Evolutionary conservation across 176 grass and related monocot species (phyloP).

Genomic region (Pontederia crassipes): DNA sequence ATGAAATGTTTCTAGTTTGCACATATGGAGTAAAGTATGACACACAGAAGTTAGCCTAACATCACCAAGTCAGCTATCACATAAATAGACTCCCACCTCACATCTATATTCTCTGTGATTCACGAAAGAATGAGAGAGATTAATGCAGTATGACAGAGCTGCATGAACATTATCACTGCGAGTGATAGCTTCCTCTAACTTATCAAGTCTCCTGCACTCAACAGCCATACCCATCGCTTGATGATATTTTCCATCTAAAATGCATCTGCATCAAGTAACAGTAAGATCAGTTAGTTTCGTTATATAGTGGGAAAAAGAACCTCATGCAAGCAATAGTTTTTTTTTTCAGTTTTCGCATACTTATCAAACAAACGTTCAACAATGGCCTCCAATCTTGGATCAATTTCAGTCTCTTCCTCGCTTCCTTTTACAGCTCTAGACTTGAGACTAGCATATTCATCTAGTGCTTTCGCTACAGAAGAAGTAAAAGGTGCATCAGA

Average conservation of each 20-base stretch:
- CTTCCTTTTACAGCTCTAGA: constrained; percentile 39
- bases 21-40: no score
- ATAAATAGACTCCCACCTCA: constrained; percentile 46
- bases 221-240: constrained; percentile 99
- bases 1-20: no score
- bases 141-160: constrained; percentile 85
- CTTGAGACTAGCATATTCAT: constrained; percentile 88
- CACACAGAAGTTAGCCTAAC: no score
- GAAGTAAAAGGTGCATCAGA: constrained; percentile 14
- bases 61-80: no score
- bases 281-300: constrained; percentile 9
- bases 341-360: constrained; percentile 25
- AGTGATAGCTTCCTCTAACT: constrained; percentile 85
- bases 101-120: constrained; percentile 93
- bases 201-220: constrained; percentile 93
- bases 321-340: constrained; percentile 5
- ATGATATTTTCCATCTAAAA: constrained; percentile 88
- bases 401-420: constrained; percentile 56
- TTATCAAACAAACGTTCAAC: constrained; percentile 96
- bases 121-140: constrained; percentile 91
- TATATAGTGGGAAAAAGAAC: constrained; percentile 10
- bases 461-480: constrained; percentile 78
- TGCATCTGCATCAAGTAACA: constrained; percentile 51
- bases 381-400: constrained; percentile 87
- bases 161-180: constrained; percentile 86